Percentiles rank a stretch among this genome's conserved stretches.
Conservation (phyloP, 768 basidiomycete genomes). For the Suillus spraguei region DNA sequence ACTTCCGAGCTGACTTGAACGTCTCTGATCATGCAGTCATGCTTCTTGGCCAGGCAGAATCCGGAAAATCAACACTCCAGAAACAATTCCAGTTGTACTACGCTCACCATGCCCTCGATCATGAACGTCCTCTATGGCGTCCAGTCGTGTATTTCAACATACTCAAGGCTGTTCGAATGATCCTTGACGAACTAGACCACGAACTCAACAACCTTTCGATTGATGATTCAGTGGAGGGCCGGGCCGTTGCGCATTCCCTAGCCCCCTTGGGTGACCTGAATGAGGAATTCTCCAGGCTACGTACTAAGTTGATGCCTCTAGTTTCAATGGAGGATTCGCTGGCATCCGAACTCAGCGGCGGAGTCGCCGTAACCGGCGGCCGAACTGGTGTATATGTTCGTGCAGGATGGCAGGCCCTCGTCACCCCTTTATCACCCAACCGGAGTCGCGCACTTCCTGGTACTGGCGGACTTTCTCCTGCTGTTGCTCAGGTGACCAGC, state of each 20-base stretch:
- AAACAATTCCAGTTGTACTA: conserved; percentile 87
- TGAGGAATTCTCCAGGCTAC: conserved; percentile 52
- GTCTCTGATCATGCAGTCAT: conserved; percentile 47
- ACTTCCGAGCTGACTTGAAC: conserved; percentile 12
- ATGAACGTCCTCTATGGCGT: conserved; percentile 74
- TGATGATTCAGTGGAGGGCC: conserved; percentile 33
- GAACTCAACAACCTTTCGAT: conserved; percentile 43
- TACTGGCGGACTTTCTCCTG: conserved; percentile 32
- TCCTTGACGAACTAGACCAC: conserved; percentile 70
- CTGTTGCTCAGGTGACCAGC: conserved; percentile 45
- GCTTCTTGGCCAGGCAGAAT: conserved; percentile 79
- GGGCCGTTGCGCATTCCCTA: conserved; percentile 33
- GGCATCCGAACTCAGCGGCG: conserved; percentile 67
- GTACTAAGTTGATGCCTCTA: conserved; percentile 61
- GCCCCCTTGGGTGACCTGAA: conserved; percentile 37
- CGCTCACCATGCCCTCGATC: conserved; percentile 67
- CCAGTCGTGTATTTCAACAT: conserved; percentile 85
- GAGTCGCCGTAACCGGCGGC: conserved; percentile 61
- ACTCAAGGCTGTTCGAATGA: conserved; percentile 75
- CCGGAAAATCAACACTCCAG: conserved; percentile 82
- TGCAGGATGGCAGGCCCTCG: conserved; percentile 69
- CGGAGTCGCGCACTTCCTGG: conserved; percentile 43
- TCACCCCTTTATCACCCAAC: conserved; percentile 43
- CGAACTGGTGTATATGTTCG: conserved; percentile 68
- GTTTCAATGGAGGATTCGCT: conserved; percentile 68